phyloP scores from a whole-genome alignment of 805 yeast genomes.

The Wickerhamiella azyma region DNA sequence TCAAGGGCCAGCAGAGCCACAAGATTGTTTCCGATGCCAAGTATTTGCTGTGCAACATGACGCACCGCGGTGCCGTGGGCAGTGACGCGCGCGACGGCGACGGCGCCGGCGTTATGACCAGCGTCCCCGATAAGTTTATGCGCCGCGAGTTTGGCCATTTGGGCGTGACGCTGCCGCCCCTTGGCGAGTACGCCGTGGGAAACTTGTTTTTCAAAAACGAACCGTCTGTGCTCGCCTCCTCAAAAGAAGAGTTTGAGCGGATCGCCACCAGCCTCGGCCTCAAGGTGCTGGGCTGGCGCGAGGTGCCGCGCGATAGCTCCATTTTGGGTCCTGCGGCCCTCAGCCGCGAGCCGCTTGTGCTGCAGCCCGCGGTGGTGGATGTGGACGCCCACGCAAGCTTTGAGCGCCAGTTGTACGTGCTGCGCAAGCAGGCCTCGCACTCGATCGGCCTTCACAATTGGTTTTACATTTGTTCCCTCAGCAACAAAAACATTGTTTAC shows the following conservation, averaged over 20 bases:
- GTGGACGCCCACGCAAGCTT: slow-evolving; percentile 41
- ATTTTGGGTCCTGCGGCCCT: slow-evolving; percentile 89
- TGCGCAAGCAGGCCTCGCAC: slow-evolving; percentile 81
- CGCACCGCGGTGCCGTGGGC: slow-evolving; percentile 97
- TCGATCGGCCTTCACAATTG: slow-evolving; percentile 90
- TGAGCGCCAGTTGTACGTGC: slow-evolving; percentile 69
- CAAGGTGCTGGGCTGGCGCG: slow-evolving; percentile 85
- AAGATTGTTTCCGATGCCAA: slow-evolving; percentile 84
- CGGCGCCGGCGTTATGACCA: slow-evolving; percentile 94
- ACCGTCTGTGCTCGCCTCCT: slow-evolving; percentile 47
- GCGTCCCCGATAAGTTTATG: slow-evolving; percentile 83
- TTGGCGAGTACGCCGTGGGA: slow-evolving; percentile 90
- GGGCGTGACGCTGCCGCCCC: slow-evolving; percentile 52
- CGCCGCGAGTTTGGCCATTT: slow-evolving; percentile 66
- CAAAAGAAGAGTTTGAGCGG: slow-evolving; percentile 64
- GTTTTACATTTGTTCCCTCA: slow-evolving; percentile 91
- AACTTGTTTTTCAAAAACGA: slow-evolving; percentile 88
- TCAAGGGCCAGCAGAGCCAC: slow-evolving; percentile 77
- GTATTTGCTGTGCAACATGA: slow-evolving; percentile 85
- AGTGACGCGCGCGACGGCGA: slow-evolving; percentile 94
- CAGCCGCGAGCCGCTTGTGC: slow-evolving; percentile 78
- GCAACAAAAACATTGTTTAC: slow-evolving; percentile 82
- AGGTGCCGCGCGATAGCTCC: slow-evolving; percentile 87
- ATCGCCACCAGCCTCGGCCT: slow-evolving; percentile 67
- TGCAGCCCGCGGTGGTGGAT: slow-evolving; percentile 86